These are phyloP conservation scores for Acanthamoeba pearcei DNA, from an alignment of 208 protist genomes.

Conservation along the genomic window DNA sequence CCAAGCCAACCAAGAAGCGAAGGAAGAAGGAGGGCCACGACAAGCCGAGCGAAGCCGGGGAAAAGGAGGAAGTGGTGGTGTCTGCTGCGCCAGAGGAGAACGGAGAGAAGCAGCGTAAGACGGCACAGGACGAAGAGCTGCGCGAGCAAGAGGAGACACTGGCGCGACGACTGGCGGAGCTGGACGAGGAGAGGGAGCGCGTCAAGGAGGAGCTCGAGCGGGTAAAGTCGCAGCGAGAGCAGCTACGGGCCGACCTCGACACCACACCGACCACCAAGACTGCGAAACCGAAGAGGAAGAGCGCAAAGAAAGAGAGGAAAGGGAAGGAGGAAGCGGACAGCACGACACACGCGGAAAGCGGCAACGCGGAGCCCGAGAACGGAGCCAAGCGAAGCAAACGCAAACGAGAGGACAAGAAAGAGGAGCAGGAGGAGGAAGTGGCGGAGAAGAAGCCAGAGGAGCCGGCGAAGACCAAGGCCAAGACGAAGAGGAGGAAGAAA, in stretches of 20 bases:
- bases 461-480: not conserved
- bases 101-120: not conserved
- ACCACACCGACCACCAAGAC: not conserved
- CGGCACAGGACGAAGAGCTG: not conserved
- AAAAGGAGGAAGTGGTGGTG: not conserved
- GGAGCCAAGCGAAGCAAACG: not conserved
- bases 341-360: not conserved
- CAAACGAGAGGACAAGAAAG: not conserved
- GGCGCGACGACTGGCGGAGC: not conserved
- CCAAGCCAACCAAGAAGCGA: not conserved
- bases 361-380: not conserved
- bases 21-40: not conserved
- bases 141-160: not conserved
- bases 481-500: not conserved
- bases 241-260: not conserved
- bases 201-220: not conserved
- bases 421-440: not conserved
- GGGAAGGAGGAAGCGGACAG: not conserved
- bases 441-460: not conserved
- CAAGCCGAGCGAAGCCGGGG: not conserved
- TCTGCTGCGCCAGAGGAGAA: too few relatives aligned
- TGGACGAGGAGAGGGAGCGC: conserved; percentile 20
- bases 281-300: not conserved
- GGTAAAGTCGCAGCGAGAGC: not conserved
- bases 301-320: not conserved